Evolutionary conservation across 2,329 filamentous ascomycete genomes (phyloP).

Genomic region (Botrytis aclada): DNA sequence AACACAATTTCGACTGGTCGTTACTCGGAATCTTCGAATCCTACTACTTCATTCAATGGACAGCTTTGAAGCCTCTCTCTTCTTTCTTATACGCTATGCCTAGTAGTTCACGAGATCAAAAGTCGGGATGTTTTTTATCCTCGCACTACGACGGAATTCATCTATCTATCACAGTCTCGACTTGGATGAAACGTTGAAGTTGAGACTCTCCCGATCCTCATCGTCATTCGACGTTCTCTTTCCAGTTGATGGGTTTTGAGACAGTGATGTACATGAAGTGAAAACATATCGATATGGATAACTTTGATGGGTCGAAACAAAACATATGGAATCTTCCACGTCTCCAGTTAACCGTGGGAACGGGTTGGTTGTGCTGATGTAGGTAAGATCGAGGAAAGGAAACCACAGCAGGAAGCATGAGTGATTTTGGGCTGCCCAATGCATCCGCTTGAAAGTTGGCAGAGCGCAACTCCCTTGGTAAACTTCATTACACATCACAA

Average conservation of each 20-base stretch:
- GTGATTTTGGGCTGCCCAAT: not conserved
- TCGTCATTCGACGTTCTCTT: not conserved
- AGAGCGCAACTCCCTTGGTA: not conserved
- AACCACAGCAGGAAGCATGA: not conserved
- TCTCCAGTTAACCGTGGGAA: not conserved
- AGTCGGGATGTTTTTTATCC: not conserved
- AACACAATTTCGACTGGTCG: not conserved
- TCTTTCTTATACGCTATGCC: not conserved
- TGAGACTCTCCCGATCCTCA: not conserved
- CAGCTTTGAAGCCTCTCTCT: not conserved
- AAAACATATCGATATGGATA: not conserved
- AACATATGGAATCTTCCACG: not conserved
- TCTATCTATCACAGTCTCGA: not conserved
- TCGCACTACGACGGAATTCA: not conserved
- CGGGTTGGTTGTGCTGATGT: not conserved
- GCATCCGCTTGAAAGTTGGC: not conserved
- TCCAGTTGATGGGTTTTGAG: not conserved
- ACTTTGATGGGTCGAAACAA: not conserved
- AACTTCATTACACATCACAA: not conserved
- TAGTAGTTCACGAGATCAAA: not conserved
- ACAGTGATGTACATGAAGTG: not conserved
- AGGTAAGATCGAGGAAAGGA: not conserved
- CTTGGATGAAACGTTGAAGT: not conserved
- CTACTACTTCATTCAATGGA: not conserved
- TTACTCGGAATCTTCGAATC: not conserved